A percentile compares a stretch with the other conserved stretches of the same genome.
Conservation (phyloP, 306 rosid genomes). For the Begonia loranthoides region DNA sequence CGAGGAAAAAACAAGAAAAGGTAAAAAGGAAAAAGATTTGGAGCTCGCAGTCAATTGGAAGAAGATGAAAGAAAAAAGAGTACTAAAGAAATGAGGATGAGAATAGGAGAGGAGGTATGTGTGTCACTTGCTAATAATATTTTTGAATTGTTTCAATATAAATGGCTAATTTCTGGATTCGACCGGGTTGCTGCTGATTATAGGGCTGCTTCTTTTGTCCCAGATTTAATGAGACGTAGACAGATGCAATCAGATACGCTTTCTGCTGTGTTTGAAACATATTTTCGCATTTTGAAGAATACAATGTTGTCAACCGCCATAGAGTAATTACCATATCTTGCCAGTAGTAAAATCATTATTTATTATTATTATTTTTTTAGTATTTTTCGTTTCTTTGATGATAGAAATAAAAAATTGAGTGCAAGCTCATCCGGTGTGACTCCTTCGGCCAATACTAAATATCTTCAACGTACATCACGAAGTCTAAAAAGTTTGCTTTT, state of each 20-base stretch:
- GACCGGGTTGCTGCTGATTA: conserved; percentile 84
- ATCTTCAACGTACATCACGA: no score
- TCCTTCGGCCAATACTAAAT: no score
- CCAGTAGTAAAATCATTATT: no score
- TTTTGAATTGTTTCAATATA: conserved; percentile 8
- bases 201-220: conserved; percentile 72
- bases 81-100: conserved; percentile 43
- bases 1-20: conserved; percentile 37
- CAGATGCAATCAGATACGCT: conserved; percentile 81
- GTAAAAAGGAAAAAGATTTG: conserved; percentile 52
- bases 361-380: no score
- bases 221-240: conserved; percentile 53
- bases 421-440: no score
- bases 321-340: conserved; percentile 27
- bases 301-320: conserved; percentile 37
- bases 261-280: conserved; percentile 85
- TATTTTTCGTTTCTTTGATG: no score
- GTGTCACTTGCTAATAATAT: conserved; percentile 4
- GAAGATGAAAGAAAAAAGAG: conserved; percentile 60
- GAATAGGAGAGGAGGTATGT: conserved; percentile 74
- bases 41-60: conserved; percentile 38
- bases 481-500: no score
- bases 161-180: conserved; percentile 8
- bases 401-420: no score
- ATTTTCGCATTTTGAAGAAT: conserved; percentile 81